These are phyloP conservation scores for Psilocybe tampanensis DNA, from an alignment of 768 basidiomycete species.

Conservation along the genomic window DNA sequence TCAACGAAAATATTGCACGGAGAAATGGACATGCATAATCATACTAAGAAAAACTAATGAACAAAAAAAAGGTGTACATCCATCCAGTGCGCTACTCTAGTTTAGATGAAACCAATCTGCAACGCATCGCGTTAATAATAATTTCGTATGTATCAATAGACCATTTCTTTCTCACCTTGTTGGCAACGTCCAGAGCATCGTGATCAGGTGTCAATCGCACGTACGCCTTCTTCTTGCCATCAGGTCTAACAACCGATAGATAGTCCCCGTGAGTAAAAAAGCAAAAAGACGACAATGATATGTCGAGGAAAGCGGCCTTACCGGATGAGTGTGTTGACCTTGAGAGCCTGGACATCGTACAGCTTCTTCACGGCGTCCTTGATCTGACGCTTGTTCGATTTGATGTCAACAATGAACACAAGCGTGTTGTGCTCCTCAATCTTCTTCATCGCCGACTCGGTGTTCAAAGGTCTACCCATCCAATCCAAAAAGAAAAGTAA, in stretches of 20 bases:
- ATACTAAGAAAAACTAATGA: neutral
- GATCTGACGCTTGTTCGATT: slow-evolving; percentile 98
- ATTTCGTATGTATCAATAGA: too few relatives aligned
- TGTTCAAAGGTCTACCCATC: slow-evolving; percentile 75
- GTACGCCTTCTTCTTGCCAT: slow-evolving; percentile 99
- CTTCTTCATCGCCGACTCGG: slow-evolving; percentile 99
- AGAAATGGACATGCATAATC: neutral
- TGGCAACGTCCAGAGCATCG: slow-evolving; percentile 95
- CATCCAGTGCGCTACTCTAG: neutral
- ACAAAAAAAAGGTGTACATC: slow-evolving; percentile 1
- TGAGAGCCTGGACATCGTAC: slow-evolving; percentile 94
- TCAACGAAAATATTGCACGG: too few relatives aligned
- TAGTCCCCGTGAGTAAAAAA: neutral
- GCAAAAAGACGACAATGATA: too few relatives aligned
- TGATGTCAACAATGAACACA: slow-evolving; percentile 96
- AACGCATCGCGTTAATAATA: slow-evolving; percentile 4
- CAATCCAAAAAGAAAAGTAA: slow-evolving; percentile 2
- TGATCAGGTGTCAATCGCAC: slow-evolving; percentile 94
- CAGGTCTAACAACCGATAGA: slow-evolving; percentile 62
- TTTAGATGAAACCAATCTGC: slow-evolving; percentile 94
- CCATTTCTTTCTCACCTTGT: slow-evolving; percentile 64
- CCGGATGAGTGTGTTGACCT: slow-evolving; percentile 99
- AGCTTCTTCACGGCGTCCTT: slow-evolving; percentile 99
- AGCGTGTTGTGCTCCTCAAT: slow-evolving; percentile 99
- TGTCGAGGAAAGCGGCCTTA: slow-evolving; percentile 34